phyloP scores from a whole-genome alignment of 1,284 basidiomycete genomes.

The Ceratobasidium sp. region DNA sequence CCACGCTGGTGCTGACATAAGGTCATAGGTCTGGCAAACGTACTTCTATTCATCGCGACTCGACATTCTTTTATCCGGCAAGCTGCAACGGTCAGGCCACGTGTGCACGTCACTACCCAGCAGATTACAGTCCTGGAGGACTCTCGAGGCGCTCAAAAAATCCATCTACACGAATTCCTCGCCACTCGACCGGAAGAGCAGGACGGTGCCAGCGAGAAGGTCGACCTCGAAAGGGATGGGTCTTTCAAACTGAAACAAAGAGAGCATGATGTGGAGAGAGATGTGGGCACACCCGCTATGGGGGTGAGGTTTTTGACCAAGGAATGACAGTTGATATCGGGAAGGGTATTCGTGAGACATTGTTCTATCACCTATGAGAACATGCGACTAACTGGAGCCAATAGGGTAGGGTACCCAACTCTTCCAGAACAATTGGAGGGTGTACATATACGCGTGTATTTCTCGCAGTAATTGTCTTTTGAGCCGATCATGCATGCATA shows the following conservation, averaged over 20 bases:
- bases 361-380: too few relatives aligned
- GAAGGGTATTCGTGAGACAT: too few relatives aligned
- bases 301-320: constrained; percentile 15
- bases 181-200: neutral
- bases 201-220: constrained; percentile 20
- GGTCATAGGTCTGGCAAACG: constrained; percentile 21
- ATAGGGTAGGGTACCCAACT: too few relatives aligned
- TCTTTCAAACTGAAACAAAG: constrained; percentile 22
- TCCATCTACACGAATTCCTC: constrained; percentile 20
- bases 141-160: constrained; percentile 22
- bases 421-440: too few relatives aligned
- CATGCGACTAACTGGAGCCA: too few relatives aligned
- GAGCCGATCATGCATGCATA: too few relatives aligned
- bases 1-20: neutral
- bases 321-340: neutral
- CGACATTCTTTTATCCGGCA: constrained; percentile 34
- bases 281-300: constrained; percentile 3
- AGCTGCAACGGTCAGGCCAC: constrained; percentile 15
- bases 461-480: too few relatives aligned
- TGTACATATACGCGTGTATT: too few relatives aligned
- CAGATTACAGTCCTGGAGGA: constrained; percentile 33
- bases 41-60: constrained; percentile 35
- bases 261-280: neutral
- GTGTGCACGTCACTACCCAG: constrained; percentile 23
- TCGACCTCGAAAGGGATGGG: constrained; percentile 1